Evolutionary conservation across 345 rosid genomes (phyloP).

Genomic region (Bruguiera parviflora): DNA sequence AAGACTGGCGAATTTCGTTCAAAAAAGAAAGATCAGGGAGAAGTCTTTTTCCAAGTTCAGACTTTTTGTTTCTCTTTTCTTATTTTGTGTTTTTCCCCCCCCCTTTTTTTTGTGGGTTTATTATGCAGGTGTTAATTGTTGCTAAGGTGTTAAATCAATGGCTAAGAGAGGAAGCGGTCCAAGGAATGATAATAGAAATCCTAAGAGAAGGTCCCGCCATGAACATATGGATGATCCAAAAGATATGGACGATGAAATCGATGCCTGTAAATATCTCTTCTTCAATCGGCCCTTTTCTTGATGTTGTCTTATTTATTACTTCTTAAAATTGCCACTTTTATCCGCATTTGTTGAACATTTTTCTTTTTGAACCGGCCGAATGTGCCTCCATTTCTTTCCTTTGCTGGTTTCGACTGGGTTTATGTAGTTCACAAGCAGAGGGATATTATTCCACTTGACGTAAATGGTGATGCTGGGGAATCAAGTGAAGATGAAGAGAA

Average conservation of each 20-base stretch:
- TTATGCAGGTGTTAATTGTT: not conserved
- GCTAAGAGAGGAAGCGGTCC: constrained; percentile 52
- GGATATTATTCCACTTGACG: constrained; percentile 66
- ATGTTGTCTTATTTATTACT: not conserved
- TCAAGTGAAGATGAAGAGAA: constrained; percentile 68
- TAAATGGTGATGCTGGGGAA: constrained; percentile 52
- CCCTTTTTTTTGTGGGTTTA: not conserved
- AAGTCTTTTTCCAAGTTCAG: too few species aligned
- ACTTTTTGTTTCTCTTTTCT: too few species aligned
- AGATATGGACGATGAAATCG: constrained; percentile 69
- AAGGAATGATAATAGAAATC: constrained; percentile 36
- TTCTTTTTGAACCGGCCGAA: not conserved
- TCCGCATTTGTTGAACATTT: not conserved
- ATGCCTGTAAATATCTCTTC: constrained; percentile 46
- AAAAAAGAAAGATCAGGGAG: too few species aligned
- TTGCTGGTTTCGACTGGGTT: not conserved
- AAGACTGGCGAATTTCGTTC: too few species aligned
- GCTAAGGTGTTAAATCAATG: constrained; percentile 33
- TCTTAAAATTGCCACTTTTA: not conserved
- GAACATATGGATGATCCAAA: constrained; percentile 30
- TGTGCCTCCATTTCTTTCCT: constrained; percentile 5
- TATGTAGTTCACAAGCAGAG: constrained; percentile 80
- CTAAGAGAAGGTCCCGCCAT: constrained; percentile 36
- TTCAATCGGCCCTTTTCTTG: not conserved
- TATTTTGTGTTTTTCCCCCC: too few species aligned